Evolutionary conservation across 2,329 filamentous ascomycete species (phyloP).

Genomic region (Rutstroemia sp.): DNA sequence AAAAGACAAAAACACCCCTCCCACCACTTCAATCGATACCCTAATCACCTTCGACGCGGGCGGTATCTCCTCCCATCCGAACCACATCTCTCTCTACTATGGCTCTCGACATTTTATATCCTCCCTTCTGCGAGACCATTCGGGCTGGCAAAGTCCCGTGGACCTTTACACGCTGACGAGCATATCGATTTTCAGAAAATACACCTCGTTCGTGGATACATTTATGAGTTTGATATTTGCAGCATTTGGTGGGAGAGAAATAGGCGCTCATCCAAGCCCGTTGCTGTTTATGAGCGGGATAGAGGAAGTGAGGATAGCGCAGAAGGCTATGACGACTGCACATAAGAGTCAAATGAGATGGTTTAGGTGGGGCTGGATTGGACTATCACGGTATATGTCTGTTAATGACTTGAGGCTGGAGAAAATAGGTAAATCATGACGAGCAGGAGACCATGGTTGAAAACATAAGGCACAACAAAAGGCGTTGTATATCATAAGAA

Average conservation of each 20-base stretch:
- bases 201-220: slow-evolving; percentile 67
- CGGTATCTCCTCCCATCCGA: slow-evolving; percentile 83
- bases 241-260: slow-evolving; percentile 36
- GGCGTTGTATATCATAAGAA: too few relatives aligned
- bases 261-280: slow-evolving; percentile 43
- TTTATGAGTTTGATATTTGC: slow-evolving; percentile 60
- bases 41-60: slow-evolving; percentile 83
- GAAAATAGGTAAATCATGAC: slow-evolving; percentile 31
- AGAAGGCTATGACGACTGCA: slow-evolving; percentile 80
- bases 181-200: slow-evolving; percentile 71
- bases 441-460: not conserved
- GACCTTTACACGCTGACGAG: slow-evolving; percentile 79
- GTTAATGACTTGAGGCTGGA: slow-evolving; percentile 76
- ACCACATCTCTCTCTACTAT: slow-evolving; percentile 84
- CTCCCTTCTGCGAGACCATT: slow-evolving; percentile 53
- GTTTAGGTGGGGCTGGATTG: slow-evolving; percentile 97
- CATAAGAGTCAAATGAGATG: slow-evolving; percentile 97
- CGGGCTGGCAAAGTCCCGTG: slow-evolving; percentile 64
- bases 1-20: slow-evolving; percentile 28
- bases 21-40: slow-evolving; percentile 40
- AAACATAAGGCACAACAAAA: too few relatives aligned
- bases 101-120: slow-evolving; percentile 70
- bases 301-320: slow-evolving; percentile 56
- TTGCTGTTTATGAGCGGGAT: slow-evolving; percentile 68
- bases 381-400: slow-evolving; percentile 86